phyloP scores from a whole-genome alignment of 1,284 basidiomycete species.

The Puccinia polysora region DNA sequence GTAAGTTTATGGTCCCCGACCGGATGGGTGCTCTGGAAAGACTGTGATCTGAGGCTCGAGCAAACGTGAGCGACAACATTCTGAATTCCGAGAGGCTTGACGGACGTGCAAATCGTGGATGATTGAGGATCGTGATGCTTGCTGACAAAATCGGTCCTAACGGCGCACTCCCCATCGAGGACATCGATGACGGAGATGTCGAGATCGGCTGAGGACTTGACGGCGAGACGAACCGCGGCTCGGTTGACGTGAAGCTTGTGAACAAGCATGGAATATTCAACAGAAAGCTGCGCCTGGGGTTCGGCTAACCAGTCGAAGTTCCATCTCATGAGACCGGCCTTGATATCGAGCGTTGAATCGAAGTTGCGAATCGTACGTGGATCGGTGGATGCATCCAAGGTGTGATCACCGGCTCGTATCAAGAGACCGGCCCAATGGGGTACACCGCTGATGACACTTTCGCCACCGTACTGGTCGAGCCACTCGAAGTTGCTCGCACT shows the following conservation, averaged over 20 bases:
- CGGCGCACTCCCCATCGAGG: slow-evolving; percentile 49
- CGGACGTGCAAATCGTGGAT: slow-evolving; percentile 47
- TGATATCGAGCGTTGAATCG: slow-evolving; percentile 47
- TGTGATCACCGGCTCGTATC: slow-evolving; percentile 47
- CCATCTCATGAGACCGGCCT: slow-evolving; percentile 48
- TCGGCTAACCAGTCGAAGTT: slow-evolving; percentile 46
- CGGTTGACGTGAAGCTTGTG: slow-evolving; percentile 47
- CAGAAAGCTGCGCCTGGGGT: slow-evolving; percentile 16
- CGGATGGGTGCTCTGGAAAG: slow-evolving; percentile 29
- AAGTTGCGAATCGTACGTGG: slow-evolving; percentile 46
- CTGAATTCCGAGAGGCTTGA: slow-evolving; percentile 47
- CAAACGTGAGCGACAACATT: slow-evolving; percentile 46
- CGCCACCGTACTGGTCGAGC: slow-evolving; percentile 45
- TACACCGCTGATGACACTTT: slow-evolving; percentile 49
- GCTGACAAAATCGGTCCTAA: slow-evolving; percentile 45
- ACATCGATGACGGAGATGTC: slow-evolving; percentile 48
- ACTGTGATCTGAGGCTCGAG: slow-evolving; percentile 31
- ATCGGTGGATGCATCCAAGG: slow-evolving; percentile 45
- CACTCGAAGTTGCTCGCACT: slow-evolving; percentile 48
- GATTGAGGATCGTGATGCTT: slow-evolving; percentile 43
- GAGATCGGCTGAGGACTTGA: slow-evolving; percentile 25
- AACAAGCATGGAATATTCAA: slow-evolving; percentile 48
- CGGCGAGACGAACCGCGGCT: slow-evolving; percentile 47
- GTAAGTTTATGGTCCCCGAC: slow-evolving; percentile 14
- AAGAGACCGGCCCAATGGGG: slow-evolving; percentile 49